These are phyloP conservation scores for Senna siamea DNA, from an alignment of 306 rosid species.

Conservation along the genomic window DNA sequence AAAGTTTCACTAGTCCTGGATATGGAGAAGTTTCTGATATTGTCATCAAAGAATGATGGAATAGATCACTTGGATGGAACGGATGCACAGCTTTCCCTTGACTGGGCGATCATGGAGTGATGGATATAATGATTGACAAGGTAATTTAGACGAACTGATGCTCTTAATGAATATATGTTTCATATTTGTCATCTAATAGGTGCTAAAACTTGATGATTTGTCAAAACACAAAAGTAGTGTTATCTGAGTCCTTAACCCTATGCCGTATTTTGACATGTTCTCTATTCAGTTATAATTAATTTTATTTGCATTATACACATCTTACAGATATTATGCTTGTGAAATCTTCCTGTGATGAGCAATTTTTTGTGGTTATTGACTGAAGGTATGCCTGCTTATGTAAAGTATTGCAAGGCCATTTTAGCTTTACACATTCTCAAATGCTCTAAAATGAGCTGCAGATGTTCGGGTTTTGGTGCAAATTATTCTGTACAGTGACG, in stretches of 20 bases:
- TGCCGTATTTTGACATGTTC: neutral
- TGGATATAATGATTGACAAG: slow-evolving; percentile 46
- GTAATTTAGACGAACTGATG: slow-evolving; percentile 29
- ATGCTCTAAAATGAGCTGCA: neutral
- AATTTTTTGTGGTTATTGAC: neutral
- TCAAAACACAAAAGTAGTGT: neutral
- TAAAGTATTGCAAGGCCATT: neutral
- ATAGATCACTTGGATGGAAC: slow-evolving; percentile 33
- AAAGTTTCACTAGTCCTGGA: slow-evolving; percentile 53
- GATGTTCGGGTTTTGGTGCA: neutral
- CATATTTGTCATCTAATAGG: neutral
- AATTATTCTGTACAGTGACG: neutral
- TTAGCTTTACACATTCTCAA: neutral
- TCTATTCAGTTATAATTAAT: neutral
- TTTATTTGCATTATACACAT: neutral
- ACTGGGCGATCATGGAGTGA: slow-evolving; percentile 33
- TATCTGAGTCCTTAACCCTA: neutral
- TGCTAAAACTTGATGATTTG: neutral
- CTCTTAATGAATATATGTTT: neutral
- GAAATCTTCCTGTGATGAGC: neutral
- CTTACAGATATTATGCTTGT: neutral
- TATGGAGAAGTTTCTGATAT: slow-evolving; percentile 49
- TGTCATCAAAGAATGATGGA: slow-evolving; percentile 35
- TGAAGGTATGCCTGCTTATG: neutral
- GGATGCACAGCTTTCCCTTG: slow-evolving; percentile 36